Evolutionary conservation across 768 basidiomycete genomes (phyloP).

Genomic region (Mycena polygramma): DNA sequence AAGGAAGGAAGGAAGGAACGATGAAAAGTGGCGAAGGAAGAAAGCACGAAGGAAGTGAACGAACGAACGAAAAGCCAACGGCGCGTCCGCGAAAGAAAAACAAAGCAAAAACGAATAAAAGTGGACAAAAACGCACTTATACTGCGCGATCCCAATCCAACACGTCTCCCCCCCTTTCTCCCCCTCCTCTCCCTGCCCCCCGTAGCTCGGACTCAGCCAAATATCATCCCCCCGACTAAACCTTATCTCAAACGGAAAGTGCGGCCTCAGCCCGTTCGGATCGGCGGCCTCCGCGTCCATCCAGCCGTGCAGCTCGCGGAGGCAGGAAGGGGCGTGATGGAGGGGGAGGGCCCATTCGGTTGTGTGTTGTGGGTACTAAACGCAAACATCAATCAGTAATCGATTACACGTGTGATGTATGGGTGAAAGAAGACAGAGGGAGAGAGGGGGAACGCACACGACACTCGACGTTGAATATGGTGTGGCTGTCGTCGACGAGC

Average conservation of each 20-base stretch:
- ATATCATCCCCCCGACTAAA: constrained; percentile 92
- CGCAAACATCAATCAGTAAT: constrained; percentile 20
- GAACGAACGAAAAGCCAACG: no score
- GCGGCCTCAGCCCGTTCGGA: constrained; percentile 83
- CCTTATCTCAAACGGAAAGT: constrained; percentile 94
- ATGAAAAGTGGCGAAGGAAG: no score
- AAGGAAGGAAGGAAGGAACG: no score
- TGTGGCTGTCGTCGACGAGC: constrained; percentile 82
- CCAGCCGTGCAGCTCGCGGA: constrained; percentile 82
- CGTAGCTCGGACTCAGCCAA: constrained; percentile 91
- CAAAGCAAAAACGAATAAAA: no score
- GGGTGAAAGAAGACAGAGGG: no score
- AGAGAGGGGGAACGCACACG: constrained; percentile 84
- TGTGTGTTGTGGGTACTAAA: constrained; percentile 92
- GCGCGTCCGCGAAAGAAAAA: background rate
- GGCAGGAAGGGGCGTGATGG: constrained; percentile 71
- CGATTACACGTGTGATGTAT: no score
- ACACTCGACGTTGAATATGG: constrained; percentile 95
- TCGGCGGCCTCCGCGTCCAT: constrained; percentile 75
- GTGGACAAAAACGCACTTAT: constrained; percentile 68
- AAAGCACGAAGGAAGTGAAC: no score
- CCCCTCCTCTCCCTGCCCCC: constrained; percentile 62
- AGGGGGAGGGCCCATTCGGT: constrained; percentile 96
- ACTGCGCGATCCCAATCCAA: constrained; percentile 98
- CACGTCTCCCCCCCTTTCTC: no score